These are phyloP conservation scores for Suhomyces vadensis DNA, from an alignment of 805 yeast species.

Conservation along the genomic window DNA sequence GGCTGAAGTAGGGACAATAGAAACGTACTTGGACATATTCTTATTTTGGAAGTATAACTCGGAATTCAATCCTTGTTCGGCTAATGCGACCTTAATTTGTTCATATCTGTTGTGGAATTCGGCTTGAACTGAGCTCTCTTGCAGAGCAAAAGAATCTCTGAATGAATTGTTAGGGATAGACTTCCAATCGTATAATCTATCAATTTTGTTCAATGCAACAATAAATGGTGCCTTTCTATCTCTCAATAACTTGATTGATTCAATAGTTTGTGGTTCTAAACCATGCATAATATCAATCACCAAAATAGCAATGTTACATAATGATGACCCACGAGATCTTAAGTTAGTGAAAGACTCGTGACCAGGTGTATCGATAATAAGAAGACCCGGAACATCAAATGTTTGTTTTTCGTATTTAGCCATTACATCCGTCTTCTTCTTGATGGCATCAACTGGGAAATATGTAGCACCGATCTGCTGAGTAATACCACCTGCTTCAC, in stretches of 20 bases:
- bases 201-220: constrained; percentile 96
- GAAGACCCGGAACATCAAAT: constrained; percentile 94
- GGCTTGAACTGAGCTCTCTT: constrained; percentile 79
- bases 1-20: constrained; percentile 98
- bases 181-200: constrained; percentile 96
- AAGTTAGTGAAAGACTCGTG: constrained; percentile 98
- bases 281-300: constrained; percentile 99
- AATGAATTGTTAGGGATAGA: constrained; percentile 87
- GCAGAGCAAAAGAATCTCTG: constrained; percentile 89
- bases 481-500: constrained; percentile 99
- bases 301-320: constrained; percentile 98
- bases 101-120: constrained; percentile 89
- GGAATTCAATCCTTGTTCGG: constrained; percentile 98
- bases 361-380: constrained; percentile 98
- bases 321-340: constrained; percentile 97
- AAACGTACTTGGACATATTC: constrained; percentile 89
- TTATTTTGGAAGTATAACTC: constrained; percentile 95
- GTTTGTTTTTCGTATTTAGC: constrained; percentile 77
- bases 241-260: constrained; percentile 86
- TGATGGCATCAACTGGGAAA: constrained; percentile 94
- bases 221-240: constrained; percentile 98
- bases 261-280: constrained; percentile 95
- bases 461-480: constrained; percentile 99
- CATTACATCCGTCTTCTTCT: constrained; percentile 90
- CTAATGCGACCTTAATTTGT: constrained; percentile 82